Evolutionary conservation across 2,329 filamentous ascomycete species (phyloP), one percentile per base, ranked within the genome.

Genomic region (Whalleya microplaca): DNA sequence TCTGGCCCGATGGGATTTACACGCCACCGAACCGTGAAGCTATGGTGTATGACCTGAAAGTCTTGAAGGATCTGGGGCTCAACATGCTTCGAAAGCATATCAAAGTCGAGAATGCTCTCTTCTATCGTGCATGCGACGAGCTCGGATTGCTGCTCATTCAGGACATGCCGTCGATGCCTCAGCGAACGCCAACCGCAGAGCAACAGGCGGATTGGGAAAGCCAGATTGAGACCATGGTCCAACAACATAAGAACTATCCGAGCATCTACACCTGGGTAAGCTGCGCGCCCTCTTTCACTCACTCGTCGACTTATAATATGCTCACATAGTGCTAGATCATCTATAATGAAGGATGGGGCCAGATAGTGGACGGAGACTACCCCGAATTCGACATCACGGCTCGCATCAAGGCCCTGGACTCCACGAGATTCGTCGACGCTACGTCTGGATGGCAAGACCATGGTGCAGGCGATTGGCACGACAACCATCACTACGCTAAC

Each of bases 301-400:
- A 20, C 9, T 8, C 8, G 9, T 4, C 8, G n/a, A 10, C n/a
- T 19, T 14, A 12, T n/a, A n/a, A n/a, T n/a, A 40, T 10, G 45
- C 37, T 19, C 44, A 50, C 41, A 12, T 10, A 43, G 48, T 48
- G 18, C 14, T 53, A 80, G 82, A 75, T 88, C 16, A 84, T 90
- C 63, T 90, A 89, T 71, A 90, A 90, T 66, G 87, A 90, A 69
- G 87, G 86, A 43, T 90, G 87, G 87, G 87, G 84, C 1, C 87
- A 90, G 65, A 72, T 82, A 2, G 76, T 68, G 2, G 64, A 76
- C 0, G 69, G 71, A 0, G 76, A 76, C 7, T 79, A 78, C 61
- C 84, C 85, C 0, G 87, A 90, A 59, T 79, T 80, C 14, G 73
- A 69, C 3, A 73, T 91, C 12, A 83, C 84, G 0, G 75, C 82